Evolutionary conservation across 1,284 basidiomycete genomes (phyloP), one percentile per base, ranked within the genome.

Genomic region (Pyrrhoderma noxium): DNA sequence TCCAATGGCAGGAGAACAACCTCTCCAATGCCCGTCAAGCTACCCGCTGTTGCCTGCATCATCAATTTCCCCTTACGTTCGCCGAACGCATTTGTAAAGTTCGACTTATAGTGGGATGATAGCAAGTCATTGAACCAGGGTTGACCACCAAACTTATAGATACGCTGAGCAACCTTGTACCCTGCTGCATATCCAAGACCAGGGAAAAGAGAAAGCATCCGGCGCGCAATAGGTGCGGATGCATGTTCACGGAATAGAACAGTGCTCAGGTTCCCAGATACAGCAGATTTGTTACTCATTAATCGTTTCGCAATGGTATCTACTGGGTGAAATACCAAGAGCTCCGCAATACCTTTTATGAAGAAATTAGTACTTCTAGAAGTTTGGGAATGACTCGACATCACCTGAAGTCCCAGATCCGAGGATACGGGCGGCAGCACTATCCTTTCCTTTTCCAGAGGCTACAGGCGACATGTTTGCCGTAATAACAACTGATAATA

Each of bases 131-230:
- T 90, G 70, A 97, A 96, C 79, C 86, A 98, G 19, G 96, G 95
- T 70, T 99, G 95, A 1, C 95, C 96, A 56, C 96, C 95, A 62
- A 98, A 99, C 73, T 98, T 99, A 83, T 96, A 96, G 62, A 95
- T 80, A 47, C 92, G 81, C 70, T 96, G 93, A 1, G 90, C 72
- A 62, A 96, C 73, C 70, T 99, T 99, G 83, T 99, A 99, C 0
- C 93, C 93, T 27, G 93, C 95, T 2, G 95, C 96, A 65, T 99
- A 99, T 1, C 96, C 96, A 2, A 99, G 82, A 58, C 95, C 95
- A 23, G 96, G 95, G 75, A 99, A 99, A 37, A 99, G 79, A 2
- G 93, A 96, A 34, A 97, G 58, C 62, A 95, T 77, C 66, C 91
- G 93, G 45, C 72, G 72, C n/a, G 70, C 66, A 4, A 88, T 49